Conservation (phyloP, 306 rosid genomes). For the cucumber (Cucumis sativus) region DNA sequence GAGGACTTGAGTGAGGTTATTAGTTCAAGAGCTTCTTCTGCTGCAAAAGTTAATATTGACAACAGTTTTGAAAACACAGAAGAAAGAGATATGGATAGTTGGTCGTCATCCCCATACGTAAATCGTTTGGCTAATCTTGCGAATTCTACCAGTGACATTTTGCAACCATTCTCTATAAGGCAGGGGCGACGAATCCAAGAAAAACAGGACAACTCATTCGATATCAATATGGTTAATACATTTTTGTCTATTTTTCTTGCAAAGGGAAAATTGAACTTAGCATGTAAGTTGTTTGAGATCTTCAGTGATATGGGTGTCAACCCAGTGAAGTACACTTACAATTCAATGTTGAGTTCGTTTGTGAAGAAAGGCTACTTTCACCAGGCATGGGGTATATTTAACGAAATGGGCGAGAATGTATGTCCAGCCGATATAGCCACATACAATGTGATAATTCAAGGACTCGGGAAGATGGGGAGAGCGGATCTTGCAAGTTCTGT, state of each 20-base stretch:
- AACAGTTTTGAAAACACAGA: constrained; percentile 11
- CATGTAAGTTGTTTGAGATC: constrained; percentile 85
- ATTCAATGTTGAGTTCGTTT: constrained; percentile 82
- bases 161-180: constrained; percentile 30
- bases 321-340: constrained; percentile 68
- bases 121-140: constrained; percentile 53
- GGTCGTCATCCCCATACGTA: constrained; percentile 81
- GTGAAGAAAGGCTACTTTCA: constrained; percentile 79
- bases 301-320: constrained; percentile 55
- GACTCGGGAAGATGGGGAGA: constrained; percentile 87
- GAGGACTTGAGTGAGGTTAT: constrained; percentile 47
- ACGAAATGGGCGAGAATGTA: constrained; percentile 64
- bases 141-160: constrained; percentile 17
- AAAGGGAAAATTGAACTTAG: constrained; percentile 72
- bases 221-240: constrained; percentile 75
- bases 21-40: constrained; percentile 28
- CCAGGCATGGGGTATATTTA: constrained; percentile 62
- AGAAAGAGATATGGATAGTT: constrained; percentile 18
- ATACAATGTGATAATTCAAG: constrained; percentile 82
- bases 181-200: constrained; percentile 58
- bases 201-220: constrained; percentile 43
- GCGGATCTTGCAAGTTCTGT: constrained; percentile 85
- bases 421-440: constrained; percentile 82
- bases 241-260: constrained; percentile 75
- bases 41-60: neutral